Evolutionary conservation across 495 filamentous ascomycete genomes (phyloP).

Genomic region (Penicillium samsonianum): DNA sequence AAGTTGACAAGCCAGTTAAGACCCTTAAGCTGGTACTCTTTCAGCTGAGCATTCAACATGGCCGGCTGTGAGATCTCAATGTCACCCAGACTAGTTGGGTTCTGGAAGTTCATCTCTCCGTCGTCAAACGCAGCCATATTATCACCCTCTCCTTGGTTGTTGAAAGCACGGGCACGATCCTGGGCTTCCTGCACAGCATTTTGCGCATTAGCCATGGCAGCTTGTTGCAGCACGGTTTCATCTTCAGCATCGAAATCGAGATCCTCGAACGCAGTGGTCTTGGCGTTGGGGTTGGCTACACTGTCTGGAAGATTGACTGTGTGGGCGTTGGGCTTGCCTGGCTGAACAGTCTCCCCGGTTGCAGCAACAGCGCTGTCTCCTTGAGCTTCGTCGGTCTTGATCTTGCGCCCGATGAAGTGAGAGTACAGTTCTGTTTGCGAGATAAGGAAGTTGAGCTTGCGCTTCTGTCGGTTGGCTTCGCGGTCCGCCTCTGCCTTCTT

Average conservation of each 20-base stretch:
- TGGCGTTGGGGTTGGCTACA: slow-evolving; percentile 57
- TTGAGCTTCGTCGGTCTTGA: slow-evolving; percentile 93
- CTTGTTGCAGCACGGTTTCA: slow-evolving; percentile 74
- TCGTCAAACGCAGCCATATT: slow-evolving; percentile 59
- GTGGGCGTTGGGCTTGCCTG: slow-evolving; percentile 47
- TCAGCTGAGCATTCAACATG: slow-evolving; percentile 89
- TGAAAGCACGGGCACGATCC: slow-evolving; percentile 87
- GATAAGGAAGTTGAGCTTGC: slow-evolving; percentile 99
- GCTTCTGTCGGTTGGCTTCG: slow-evolving; percentile 94
- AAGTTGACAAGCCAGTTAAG: slow-evolving; percentile 98
- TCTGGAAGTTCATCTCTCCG: slow-evolving; percentile 99
- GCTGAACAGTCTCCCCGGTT: slow-evolving; percentile 45
- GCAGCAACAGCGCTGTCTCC: slow-evolving; percentile 70
- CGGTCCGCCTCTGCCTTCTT: slow-evolving; percentile 96
- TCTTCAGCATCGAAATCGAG: slow-evolving; percentile 96
- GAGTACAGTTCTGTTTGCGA: slow-evolving; percentile 98
- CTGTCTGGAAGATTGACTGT: slow-evolving; percentile 60
- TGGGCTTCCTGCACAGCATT: slow-evolving; percentile 94
- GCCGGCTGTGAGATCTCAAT: slow-evolving; percentile 93
- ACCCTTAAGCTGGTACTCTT: slow-evolving; percentile 98
- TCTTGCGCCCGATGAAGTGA: slow-evolving; percentile 99
- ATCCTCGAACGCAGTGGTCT: slow-evolving; percentile 90
- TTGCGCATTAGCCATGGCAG: slow-evolving; percentile 94
- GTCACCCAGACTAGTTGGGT: slow-evolving; percentile 89
- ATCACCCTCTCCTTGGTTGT: slow-evolving; percentile 57